These are phyloP conservation scores for Chrysosporium keratinophilum DNA, from an alignment of 2,329 filamentous ascomycete species.

Conservation along the genomic window DNA sequence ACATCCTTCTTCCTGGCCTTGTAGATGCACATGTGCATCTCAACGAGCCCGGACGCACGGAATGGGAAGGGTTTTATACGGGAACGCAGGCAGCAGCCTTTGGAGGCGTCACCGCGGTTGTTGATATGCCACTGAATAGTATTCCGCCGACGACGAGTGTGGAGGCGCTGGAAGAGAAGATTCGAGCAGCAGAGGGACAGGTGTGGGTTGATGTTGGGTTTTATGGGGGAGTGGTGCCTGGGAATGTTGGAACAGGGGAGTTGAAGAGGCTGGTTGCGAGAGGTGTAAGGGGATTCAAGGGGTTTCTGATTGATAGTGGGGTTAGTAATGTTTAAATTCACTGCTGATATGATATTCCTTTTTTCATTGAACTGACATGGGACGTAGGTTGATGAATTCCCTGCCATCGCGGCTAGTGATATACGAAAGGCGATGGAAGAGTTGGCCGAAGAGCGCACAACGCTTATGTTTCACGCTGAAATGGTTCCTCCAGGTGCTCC, in stretches of 20 bases:
- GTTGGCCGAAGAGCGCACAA: conserved; percentile 71
- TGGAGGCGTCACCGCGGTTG: conserved; percentile 88
- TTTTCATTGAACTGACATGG: neutral
- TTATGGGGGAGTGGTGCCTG: conserved; percentile 88
- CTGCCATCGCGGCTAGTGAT: conserved; percentile 71
- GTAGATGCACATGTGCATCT: conserved; percentile 97
- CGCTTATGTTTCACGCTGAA: conserved; percentile 97
- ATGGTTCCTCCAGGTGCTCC: conserved; percentile 67
- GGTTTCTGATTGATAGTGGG: conserved; percentile 92
- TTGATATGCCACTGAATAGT: conserved; percentile 96
- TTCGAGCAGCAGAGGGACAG: conserved; percentile 70
- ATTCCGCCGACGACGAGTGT: conserved; percentile 94
- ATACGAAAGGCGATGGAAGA: conserved; percentile 70
- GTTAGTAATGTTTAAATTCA: conserved; percentile 44
- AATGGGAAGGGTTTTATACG: conserved; percentile 97
- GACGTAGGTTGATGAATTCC: conserved; percentile 79
- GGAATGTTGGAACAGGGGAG: conserved; percentile 59
- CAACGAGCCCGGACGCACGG: conserved; percentile 90
- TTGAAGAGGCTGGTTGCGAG: conserved; percentile 69
- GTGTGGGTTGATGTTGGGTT: conserved; percentile 99
- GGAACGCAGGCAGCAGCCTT: conserved; percentile 89
- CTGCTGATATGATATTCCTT: neutral
- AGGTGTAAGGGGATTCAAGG: conserved; percentile 92
- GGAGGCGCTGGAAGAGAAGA: conserved; percentile 69
- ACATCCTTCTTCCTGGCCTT: conserved; percentile 76